These are phyloP conservation scores for Phytophthora citricola DNA, from an alignment of 352 stramenopile species.

Conservation along the genomic window DNA sequence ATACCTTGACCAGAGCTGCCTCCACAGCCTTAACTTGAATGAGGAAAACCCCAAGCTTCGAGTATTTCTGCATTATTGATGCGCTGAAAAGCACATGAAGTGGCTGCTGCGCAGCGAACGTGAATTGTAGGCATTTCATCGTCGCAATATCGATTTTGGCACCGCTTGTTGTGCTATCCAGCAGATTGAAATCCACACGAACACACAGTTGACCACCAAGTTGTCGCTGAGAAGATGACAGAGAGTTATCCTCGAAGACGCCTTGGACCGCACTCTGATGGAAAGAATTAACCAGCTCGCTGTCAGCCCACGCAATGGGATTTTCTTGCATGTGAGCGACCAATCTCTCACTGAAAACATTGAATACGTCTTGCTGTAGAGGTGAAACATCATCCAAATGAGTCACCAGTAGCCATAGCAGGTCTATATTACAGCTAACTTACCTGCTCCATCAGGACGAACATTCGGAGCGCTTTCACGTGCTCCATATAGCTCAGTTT, in stretches of 20 bases:
- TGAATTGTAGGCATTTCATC: slow-evolving; percentile 66
- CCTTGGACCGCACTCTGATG: slow-evolving; percentile 62
- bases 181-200: slow-evolving; percentile 53
- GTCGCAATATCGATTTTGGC: slow-evolving; percentile 62
- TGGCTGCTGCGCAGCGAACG: slow-evolving; percentile 54
- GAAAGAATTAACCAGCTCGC: slow-evolving; percentile 58
- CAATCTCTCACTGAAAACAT: slow-evolving; percentile 49
- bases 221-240: slow-evolving; percentile 44
- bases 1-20: slow-evolving; percentile 61
- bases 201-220: slow-evolving; percentile 57
- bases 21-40: slow-evolving; percentile 76
- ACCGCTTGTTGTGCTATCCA: slow-evolving; percentile 42
- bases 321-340: slow-evolving; percentile 63
- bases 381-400: slow-evolving; percentile 1
- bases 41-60: slow-evolving; percentile 55
- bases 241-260: slow-evolving; percentile 50
- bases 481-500: slow-evolving; percentile 61
- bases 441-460: slow-evolving; percentile 84
- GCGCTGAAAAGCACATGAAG: slow-evolving; percentile 69
- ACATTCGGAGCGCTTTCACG: slow-evolving; percentile 56
- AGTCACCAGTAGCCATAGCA: slow-evolving; percentile 1
- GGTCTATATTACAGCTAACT: not conserved
- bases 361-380: slow-evolving; percentile 75
- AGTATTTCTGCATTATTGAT: slow-evolving; percentile 71
- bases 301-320: slow-evolving; percentile 63